Evolutionary conservation across 2,329 filamentous ascomycete genomes (phyloP), one percentile per base, ranked within the genome.

Genomic region (Monosporascus sp.): DNA sequence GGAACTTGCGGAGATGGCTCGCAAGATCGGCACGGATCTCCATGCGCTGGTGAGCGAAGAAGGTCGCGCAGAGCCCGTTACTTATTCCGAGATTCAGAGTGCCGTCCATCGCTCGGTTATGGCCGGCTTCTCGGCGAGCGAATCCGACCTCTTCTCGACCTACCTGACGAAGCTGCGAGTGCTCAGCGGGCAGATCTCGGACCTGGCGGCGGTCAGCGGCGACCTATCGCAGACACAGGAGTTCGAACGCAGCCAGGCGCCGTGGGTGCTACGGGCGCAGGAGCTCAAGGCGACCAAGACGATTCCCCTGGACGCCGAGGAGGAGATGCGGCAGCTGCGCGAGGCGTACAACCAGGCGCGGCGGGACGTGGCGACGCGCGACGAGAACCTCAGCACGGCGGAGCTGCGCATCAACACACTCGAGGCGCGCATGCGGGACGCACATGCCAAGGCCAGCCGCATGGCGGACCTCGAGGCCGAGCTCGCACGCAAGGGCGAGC

Each of bases 371-470:
- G 84, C 87, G 1, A 80, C 86, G 58, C 85, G 87, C 57, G 90
- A 96, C 59, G 89, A 92, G 67, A 85, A 87, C 37, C 82, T 96
- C 50, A 91, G 95, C 68, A 93, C 95, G 54, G 81, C 89, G 24
- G 82, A 87, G n/a, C 87, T 97, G 60, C 92, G 94, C 70, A 96
- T 97, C 60, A 93, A 97, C 70, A 89, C 94, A 41, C 83, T 97
- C 38, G 89, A 96, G 69, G 89, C 89, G 7, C 81, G 90, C 53
- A 92, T 94, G 85, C 84, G 86, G 53, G 91, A 95, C 65, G 89
- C 89, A 6, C 84, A 85, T 58, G 84, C 88, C 66, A 92, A 93
- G 70, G 83, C 88, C 15, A 82, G 84, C 49, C 80, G 79, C 50
- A 88, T 90, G 59, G 75, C 76, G 20, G 82, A 84, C 51, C 76